Evolutionary conservation across 495 filamentous ascomycete species (phyloP).

Genomic region (Daldinia vernicosa): DNA sequence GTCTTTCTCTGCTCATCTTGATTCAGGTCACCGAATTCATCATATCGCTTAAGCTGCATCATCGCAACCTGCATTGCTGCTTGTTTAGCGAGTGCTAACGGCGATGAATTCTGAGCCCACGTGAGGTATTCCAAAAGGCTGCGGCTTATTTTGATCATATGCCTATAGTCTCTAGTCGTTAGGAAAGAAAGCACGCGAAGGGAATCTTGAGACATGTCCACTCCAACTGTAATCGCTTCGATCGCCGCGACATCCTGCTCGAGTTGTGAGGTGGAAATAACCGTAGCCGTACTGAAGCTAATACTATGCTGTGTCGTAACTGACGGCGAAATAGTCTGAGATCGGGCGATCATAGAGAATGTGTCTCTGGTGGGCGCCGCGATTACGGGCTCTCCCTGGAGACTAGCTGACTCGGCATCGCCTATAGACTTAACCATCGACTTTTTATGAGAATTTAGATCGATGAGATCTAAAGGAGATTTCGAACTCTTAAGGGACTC

Average conservation of each 20-base stretch:
- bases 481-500: background rate
- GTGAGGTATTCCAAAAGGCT: background rate
- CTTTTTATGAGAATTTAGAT: background rate
- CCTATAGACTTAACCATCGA: background rate
- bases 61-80: conserved; percentile 1
- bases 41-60: conserved; percentile 14
- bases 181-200: conserved; percentile 20
- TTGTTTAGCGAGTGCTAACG: background rate
- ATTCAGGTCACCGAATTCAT: conserved; percentile 14
- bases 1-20: conserved; percentile 19
- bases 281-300: background rate
- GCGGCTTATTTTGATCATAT: background rate
- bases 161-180: conserved; percentile 5
- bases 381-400: background rate
- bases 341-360: background rate
- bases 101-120: background rate
- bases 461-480: background rate
- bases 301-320: background rate
- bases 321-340: background rate
- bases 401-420: background rate
- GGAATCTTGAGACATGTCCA: conserved; percentile 11
- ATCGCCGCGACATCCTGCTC: background rate
- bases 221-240: conserved; percentile 9
- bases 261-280: background rate
- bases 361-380: background rate